Conservation (phyloP, 208 protist species). For the Angomonas deanei region DNA sequence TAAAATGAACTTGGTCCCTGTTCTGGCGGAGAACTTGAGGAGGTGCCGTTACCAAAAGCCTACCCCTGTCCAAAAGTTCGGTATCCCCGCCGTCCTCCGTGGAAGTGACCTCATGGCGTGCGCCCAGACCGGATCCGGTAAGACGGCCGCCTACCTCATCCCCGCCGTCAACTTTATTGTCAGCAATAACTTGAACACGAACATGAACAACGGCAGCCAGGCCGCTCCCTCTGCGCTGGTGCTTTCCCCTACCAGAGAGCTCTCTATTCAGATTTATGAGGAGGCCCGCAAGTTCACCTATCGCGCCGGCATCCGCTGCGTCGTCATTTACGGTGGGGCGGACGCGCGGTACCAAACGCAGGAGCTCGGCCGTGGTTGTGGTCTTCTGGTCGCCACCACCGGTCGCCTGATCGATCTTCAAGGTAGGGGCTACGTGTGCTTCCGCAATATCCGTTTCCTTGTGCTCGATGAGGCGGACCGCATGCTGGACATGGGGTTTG, state of each 20-base stretch:
- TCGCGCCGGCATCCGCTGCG: constrained; percentile 87
- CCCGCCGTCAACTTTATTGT: constrained; percentile 93
- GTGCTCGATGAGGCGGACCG: constrained; percentile 98
- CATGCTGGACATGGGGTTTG: constrained; percentile 99
- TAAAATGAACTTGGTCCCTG: constrained; percentile 79
- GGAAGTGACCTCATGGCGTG: constrained; percentile 98
- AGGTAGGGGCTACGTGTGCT: constrained; percentile 76
- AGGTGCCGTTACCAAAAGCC: constrained; percentile 95
- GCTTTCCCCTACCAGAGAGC: constrained; percentile 96
- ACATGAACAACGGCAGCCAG: constrained; percentile 30
- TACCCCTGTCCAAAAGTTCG: constrained; percentile 98
- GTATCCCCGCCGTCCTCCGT: constrained; percentile 93
- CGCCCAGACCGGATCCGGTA: constrained; percentile 99
- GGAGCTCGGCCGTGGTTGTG: constrained; percentile 94
- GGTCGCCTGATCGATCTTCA: constrained; percentile 88
- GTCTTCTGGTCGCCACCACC: constrained; percentile 92
- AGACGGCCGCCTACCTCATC: constrained; percentile 98
- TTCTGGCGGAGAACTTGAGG: constrained; percentile 92
- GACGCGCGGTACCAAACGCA: constrained; percentile 93
- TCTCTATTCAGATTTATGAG: constrained; percentile 97
- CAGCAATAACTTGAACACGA: constrained; percentile 58
- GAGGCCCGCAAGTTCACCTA: constrained; percentile 97
- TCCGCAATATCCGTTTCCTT: constrained; percentile 92
- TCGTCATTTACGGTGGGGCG: constrained; percentile 98
- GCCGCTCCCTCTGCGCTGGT: constrained; percentile 91